Evolutionary conservation across 495 filamentous ascomycete genomes (phyloP).

Genomic region (Delitschia confertaspora): DNA sequence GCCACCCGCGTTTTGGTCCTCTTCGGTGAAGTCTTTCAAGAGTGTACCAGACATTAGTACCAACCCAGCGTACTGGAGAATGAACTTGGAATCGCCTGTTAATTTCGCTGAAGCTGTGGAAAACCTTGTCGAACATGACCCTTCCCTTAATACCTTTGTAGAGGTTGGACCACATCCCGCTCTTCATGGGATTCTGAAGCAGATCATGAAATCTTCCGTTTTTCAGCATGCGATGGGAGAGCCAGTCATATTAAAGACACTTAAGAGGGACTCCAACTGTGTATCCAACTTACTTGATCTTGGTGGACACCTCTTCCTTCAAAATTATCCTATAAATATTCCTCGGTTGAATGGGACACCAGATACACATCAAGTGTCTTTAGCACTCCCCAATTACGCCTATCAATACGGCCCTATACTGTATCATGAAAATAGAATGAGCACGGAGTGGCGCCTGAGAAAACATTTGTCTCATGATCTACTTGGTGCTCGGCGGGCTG

Average conservation of each 20-base stretch:
- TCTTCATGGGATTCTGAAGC: constrained; percentile 1
- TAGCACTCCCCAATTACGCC: no score
- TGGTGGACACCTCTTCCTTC: constrained; percentile 4
- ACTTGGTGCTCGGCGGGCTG: constrained; percentile 4
- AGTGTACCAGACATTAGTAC: no score
- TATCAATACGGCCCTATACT: constrained; percentile 12
- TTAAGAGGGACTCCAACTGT: constrained; percentile 5
- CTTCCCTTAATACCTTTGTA: constrained; percentile 5
- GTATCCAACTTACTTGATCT: background rate
- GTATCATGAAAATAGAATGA: constrained; percentile 13
- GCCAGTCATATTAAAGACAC: no score
- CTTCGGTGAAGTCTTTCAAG: no score
- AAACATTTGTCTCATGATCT: constrained; percentile 9
- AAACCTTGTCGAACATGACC: constrained; percentile 1
- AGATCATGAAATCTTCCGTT: constrained; percentile 8
- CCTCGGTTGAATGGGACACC: no score
- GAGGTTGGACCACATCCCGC: constrained; percentile 23
- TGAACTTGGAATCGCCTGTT: constrained; percentile 16
- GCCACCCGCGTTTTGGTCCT: no score
- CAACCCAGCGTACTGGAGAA: constrained; percentile 10
- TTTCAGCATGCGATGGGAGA: no score
- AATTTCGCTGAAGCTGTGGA: constrained; percentile 9
- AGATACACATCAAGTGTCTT: no score
- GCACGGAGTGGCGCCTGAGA: constrained; percentile 8
- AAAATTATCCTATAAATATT: no score